Evolutionary conservation across 2,329 filamentous ascomycete species (phyloP), one percentile per base, ranked within the genome.

Genomic region (Diplodia seriata): DNA sequence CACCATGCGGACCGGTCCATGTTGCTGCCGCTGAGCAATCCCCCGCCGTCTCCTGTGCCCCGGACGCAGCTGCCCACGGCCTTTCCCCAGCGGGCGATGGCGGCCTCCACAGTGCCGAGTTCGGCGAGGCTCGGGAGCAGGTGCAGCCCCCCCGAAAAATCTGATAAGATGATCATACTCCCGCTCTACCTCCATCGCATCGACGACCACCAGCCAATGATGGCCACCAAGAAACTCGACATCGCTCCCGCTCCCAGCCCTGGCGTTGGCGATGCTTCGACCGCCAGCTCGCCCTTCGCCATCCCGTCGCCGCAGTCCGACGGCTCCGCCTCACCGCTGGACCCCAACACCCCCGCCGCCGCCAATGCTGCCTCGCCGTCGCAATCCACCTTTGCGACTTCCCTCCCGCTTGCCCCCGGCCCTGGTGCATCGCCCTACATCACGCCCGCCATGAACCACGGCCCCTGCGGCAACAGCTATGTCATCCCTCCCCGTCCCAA

Each of bases 401-500:
- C 66, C 49, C n/a, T 62, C 38, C 15, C 56, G 23, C 66, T 68
- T 29, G 57, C 57, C 20, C 66, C 66, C 23, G 57, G 56, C n/a
- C 56, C 57, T 23, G 66, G 56, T 12, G 5, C 23, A 4, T 68
- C 66, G 26, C 51, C 66, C 18, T 68, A 55, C 57, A 63, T 62
- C 57, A 63, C 57, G 18, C 66, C 66, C 57, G 56, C 66, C 66
- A 68, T 68, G 66, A 68, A 56, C 66, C 55, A 57, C 14, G 66
- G 66, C 8, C 82, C 81, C 43, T 77, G 79, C 68, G 78, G 76
- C 70, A 73, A 70, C 29, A 74, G 61, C 53, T 76, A 80, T 72
- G 73, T 71, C 3, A 74, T 84, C 26, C 81, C 79, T 40, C 74
- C 81, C 6, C 78, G 82, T 29, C 82, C 82, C 8, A 82, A 81